Base-by-base conservation (phyloP, 345 rosid genomes). In the Fremontodendron californicum region DNA sequence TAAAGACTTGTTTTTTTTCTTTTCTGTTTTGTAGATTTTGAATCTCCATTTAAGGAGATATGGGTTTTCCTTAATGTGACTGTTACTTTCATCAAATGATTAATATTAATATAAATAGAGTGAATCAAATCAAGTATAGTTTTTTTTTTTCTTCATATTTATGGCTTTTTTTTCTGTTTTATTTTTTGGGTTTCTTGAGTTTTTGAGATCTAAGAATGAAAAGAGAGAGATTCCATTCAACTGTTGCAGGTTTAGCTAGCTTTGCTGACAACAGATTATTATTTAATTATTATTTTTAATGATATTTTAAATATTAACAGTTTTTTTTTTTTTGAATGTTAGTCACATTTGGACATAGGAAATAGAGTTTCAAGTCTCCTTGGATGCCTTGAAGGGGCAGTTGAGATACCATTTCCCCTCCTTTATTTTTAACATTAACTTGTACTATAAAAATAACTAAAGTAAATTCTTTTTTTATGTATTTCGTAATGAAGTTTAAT, bases 181-280 rank as follows among this genome's bases (percentile, higher is more conserved):
- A 12, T 18, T 7, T 54, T 63, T 42, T n/a, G 25, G 70, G 79
- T 23, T 67, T 78, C 71, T 6, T 33, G 1, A 77, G 46, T 35
- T 78, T 52, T 65, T 78, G 75, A 76, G 79, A 75, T 86, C 71
- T 49, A 49, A 49, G 43, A 9, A 37, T 64, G 76, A 77, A 78
- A 84, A 77, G 12, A 67, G 9, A 13, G 82, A 85, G 90, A 86
- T 84, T 85, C 87, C 88, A 70, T 82, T 90, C 90, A 85, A 81
- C 86, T 70, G 81, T 79, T 82, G 83, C 82, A 75, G 85, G 78
- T 68, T 29, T 29, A 61, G 82, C 80, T 81, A 76, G 81, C 77
- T 74, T 55, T 68, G 75, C 87, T 71, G 88, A 85, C 84, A 77
- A 77, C 33, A n/a, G 29, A 68, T 63, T 43, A 57, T n/a, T 78